Conservation (phyloP, 257 asterid genomes). For the Solanum chiquidenum region DNA sequence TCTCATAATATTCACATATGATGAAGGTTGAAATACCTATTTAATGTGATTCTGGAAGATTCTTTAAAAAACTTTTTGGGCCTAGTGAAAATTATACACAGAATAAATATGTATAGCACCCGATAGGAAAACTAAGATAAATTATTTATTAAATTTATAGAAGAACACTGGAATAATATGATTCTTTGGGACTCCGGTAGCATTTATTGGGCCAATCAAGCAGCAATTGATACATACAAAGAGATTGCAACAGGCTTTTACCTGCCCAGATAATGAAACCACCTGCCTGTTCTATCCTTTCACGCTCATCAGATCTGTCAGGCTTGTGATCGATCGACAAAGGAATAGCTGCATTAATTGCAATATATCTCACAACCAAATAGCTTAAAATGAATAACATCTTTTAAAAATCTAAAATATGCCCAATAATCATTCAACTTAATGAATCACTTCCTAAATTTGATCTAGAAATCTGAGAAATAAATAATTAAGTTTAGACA, state of each 20-base stretch:
- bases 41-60: neutral
- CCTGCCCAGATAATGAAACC: slow-evolving; percentile 84
- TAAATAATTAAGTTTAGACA: neutral
- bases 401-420: neutral
- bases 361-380: neutral
- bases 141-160: neutral
- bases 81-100: neutral
- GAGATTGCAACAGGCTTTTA: slow-evolving; percentile 2
- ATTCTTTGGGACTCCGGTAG: neutral
- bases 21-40: neutral
- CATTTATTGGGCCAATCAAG: neutral
- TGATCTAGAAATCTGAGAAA: neutral
- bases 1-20: neutral
- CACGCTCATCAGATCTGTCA: slow-evolving; percentile 76
- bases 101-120: neutral
- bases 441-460: neutral
- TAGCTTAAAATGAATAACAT: neutral
- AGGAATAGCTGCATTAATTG: slow-evolving; percentile 48
- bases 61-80: neutral
- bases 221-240: neutral
- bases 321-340: slow-evolving; percentile 82
- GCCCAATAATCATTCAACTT: neutral
- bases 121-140: neutral
- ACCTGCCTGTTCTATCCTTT: slow-evolving; percentile 79
- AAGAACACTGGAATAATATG: neutral